Percentiles rank a stretch among this genome's conserved stretches.
These are phyloP conservation scores for Orychophragmus violaceus DNA, from an alignment of 345 rosid genomes.

Conservation along the genomic window DNA sequence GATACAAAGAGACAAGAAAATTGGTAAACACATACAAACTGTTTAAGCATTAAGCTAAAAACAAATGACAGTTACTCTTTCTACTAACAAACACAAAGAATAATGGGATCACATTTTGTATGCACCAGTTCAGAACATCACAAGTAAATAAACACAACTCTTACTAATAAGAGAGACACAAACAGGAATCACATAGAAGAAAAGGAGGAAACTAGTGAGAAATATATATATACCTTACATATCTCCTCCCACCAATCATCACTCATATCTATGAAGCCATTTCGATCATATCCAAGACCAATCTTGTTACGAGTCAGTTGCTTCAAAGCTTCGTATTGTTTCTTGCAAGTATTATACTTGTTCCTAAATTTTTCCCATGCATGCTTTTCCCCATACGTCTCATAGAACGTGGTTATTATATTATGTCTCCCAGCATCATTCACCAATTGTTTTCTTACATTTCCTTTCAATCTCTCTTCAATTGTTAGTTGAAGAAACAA, in stretches of 20 bases:
- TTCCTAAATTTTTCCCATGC: neutral
- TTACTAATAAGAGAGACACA: no score
- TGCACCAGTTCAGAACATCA: no score
- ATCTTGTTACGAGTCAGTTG: neutral
- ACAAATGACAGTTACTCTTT: neutral
- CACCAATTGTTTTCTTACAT: neutral
- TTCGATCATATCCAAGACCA: neutral
- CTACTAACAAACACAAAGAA: no score
- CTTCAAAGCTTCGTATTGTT: neutral
- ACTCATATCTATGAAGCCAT: neutral
- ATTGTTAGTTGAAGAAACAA: neutral
- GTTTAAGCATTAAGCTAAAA: no score
- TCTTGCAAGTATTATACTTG: neutral
- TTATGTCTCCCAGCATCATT: neutral
- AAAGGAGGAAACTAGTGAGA: no score
- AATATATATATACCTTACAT: neutral
- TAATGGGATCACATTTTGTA: no score
- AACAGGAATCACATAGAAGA: no score
- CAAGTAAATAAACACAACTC: no score
- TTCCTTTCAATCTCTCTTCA: neutral
- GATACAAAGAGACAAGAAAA: no score
- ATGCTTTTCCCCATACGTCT: neutral
- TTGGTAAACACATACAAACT: no score
- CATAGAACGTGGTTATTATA: neutral
- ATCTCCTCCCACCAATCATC: neutral